Base-by-base conservation (phyloP, 2,329 filamentous ascomycete genomes). In the Neofusicoccum parvum region DNA sequence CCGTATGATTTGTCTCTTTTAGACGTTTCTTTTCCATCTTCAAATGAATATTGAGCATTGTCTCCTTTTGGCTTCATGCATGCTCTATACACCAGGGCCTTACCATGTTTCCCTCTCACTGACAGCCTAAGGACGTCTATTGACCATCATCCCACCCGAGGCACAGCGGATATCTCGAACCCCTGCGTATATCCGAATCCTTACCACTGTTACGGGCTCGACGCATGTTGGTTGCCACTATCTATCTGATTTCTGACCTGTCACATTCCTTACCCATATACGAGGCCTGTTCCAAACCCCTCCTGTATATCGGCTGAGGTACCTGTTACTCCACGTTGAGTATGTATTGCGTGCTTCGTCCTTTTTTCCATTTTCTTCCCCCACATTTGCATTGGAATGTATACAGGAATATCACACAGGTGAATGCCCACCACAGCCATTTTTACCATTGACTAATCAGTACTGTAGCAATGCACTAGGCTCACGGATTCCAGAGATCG, bases 151-250 rank as follows among this genome's bases (percentile, higher is more conserved):
- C 15, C 10, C 23, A 11, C 15, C 23, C 23, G 14, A 41, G 41
- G 56, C 56, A 48, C 27, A 23, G 12, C 56, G 37, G 14, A 37
- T 60, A 48, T 60, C 43, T 23, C 32, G n/a, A 7, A 23, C 12
- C 53, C 53, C 53, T 56, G 53, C 53, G 27, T 56, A 56, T 56
- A 56, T 56, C 37, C 32, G 53, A 32, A 23, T 60, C 41, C 41
- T 23, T 34, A 17, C 56, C 43, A 27, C 32, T 48, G 32, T 20
- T 27, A 3, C 32, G 56, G 56, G 56, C 15, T 27, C 43, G 23
- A 59, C 37, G 32, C 15, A 48, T 23, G 23, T 9, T 34, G 7
- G 20, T 34, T 10, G 23, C 34, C 23, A 34, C 23, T 3, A 12
- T 46, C 10, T 34, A 5, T 14, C 6, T 15, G 9, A 5, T 2